These are phyloP conservation scores for Penstemon newberryi DNA, from an alignment of 257 asterid species.

Conservation along the genomic window DNA sequence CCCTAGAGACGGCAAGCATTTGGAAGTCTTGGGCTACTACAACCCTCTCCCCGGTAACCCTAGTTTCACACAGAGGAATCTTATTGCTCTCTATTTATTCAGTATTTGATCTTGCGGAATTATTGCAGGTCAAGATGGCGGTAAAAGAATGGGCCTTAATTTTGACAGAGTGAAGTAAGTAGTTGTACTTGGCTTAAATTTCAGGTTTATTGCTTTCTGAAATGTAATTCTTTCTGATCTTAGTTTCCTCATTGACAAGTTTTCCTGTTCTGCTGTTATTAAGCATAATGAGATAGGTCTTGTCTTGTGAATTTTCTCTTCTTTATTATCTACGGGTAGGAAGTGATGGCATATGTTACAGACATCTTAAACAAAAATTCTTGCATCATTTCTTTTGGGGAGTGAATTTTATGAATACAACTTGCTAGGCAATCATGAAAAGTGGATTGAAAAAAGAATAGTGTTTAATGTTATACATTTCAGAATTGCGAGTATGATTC, in stretches of 20 bases:
- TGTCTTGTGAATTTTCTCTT: neutral
- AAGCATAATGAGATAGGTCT: neutral
- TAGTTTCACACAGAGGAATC: neutral
- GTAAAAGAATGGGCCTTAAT: constrained; percentile 89
- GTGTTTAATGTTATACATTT: too few species aligned
- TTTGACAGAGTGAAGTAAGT: constrained; percentile 87
- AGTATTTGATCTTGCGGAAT: constrained; percentile 24
- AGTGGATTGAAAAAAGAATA: too few species aligned
- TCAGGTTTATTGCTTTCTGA: neutral
- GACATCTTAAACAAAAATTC: too few species aligned
- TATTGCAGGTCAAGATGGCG: constrained; percentile 85
- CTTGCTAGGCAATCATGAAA: too few species aligned
- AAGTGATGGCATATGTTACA: neutral
- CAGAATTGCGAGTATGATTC: too few species aligned
- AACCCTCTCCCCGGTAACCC: constrained; percentile 85
- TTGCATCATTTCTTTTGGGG: too few species aligned
- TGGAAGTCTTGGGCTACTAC: constrained; percentile 90
- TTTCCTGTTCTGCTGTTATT: neutral
- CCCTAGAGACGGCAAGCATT: constrained; percentile 96
- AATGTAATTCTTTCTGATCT: neutral
- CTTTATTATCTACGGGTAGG: neutral
- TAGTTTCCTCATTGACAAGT: neutral
- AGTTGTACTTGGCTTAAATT: neutral
- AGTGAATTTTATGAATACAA: too few species aligned
- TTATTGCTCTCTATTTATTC: neutral